A percentile compares a stretch with the other conserved stretches of the same genome.
Conservation (phyloP, 495 filamentous ascomycete species). For the Penicillium macrosclerotiorum region DNA sequence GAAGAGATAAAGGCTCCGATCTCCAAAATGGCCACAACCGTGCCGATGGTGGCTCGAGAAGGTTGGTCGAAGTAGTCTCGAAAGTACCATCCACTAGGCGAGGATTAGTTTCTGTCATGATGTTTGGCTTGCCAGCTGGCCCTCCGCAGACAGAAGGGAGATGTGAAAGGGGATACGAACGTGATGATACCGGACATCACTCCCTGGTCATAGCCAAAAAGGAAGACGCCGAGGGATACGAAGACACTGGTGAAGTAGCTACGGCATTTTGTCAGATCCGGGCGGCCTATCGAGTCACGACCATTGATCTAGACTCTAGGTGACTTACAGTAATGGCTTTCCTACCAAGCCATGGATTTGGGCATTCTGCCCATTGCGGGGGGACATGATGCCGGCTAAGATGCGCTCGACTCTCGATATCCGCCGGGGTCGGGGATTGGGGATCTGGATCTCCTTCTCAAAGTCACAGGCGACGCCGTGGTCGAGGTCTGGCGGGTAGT, state of each 20-base stretch:
- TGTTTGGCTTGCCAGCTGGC: neutral
- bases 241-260: conserved; percentile 98
- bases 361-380: conserved; percentile 60
- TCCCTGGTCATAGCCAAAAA: conserved; percentile 98
- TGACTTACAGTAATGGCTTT: conserved; percentile 83
- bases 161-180: conserved; percentile 55
- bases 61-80: conserved; percentile 90
- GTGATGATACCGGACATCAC: conserved; percentile 99
- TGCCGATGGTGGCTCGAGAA: conserved; percentile 78
- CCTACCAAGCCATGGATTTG: conserved; percentile 88
- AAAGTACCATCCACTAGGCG: conserved; percentile 75
- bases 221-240: conserved; percentile 94
- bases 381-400: conserved; percentile 80
- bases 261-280: neutral
- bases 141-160: neutral
- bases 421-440: conserved; percentile 59
- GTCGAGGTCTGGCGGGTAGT: conserved; percentile 43
- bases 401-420: conserved; percentile 64
- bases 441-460: conserved; percentile 81
- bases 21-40: conserved; percentile 95
- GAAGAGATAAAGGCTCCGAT: conserved; percentile 91
- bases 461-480: conserved; percentile 49
- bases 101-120: conserved; percentile 5
- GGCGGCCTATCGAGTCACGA: conserved; percentile 30
- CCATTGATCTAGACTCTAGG: neutral